These are phyloP conservation scores for Cladosporium oxysporum DNA, from an alignment of 2,329 filamentous ascomycete genomes.

Conservation along the genomic window DNA sequence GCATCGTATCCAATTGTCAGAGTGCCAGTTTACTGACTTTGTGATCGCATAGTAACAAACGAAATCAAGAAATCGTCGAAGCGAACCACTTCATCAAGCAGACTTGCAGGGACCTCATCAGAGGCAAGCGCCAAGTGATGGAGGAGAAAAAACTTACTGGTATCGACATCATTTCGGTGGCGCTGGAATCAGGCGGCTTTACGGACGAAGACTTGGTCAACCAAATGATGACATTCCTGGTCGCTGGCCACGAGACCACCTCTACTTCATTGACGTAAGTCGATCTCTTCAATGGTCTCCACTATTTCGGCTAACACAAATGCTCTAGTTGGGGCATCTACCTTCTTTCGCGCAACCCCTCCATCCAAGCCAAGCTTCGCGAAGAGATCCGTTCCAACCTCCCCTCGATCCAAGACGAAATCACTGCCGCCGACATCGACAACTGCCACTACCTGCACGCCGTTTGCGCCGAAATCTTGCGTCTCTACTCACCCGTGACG, in stretches of 20 bases:
- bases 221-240: slow-evolving; percentile 71
- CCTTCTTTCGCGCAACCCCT: slow-evolving; percentile 52
- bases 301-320: background rate
- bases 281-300: background rate
- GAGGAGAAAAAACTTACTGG: slow-evolving; percentile 40
- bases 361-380: slow-evolving; percentile 51
- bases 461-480: slow-evolving; percentile 74
- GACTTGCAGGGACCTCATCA: slow-evolving; percentile 68
- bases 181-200: slow-evolving; percentile 74
- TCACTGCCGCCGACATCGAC: slow-evolving; percentile 64
- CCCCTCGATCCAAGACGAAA: slow-evolving; percentile 45
- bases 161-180: slow-evolving; percentile 77
- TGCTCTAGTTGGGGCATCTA: slow-evolving; percentile 51
- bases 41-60: slow-evolving; percentile 37
- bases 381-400: slow-evolving; percentile 52
- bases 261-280: slow-evolving; percentile 38
- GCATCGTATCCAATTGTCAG: background rate
- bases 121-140: slow-evolving; percentile 64
- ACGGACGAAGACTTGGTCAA: slow-evolving; percentile 78
- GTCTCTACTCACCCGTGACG: slow-evolving; percentile 71
- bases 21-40: background rate
- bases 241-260: slow-evolving; percentile 64
- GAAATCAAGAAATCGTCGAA: slow-evolving; percentile 64
- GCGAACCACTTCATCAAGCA: slow-evolving; percentile 63
- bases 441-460: slow-evolving; percentile 77